Evolutionary conservation across 257 asterid species (phyloP).

Genomic region (Cruciata laevipes): DNA sequence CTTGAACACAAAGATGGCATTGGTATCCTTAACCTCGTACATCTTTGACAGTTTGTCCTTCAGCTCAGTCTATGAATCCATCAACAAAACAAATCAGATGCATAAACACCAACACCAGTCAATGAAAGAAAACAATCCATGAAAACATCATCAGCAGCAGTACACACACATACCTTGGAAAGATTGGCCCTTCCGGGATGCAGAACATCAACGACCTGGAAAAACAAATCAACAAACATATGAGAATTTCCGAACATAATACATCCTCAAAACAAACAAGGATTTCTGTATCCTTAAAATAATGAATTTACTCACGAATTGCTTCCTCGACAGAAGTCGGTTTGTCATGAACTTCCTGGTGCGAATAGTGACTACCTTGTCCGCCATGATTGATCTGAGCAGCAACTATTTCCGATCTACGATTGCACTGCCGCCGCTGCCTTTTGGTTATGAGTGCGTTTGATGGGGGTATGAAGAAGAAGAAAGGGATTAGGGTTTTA

Average conservation of each 20-base stretch:
- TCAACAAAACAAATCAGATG: not conserved
- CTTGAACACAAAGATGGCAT: slow-evolving; percentile 83
- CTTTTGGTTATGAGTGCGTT: not conserved
- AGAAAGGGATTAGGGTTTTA: slow-evolving; percentile 8
- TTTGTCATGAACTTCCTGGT: slow-evolving; percentile 32
- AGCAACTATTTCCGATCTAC: not conserved
- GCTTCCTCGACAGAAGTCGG: slow-evolving; percentile 28
- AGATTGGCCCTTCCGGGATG: slow-evolving; percentile 18
- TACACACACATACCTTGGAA: slow-evolving; percentile 5
- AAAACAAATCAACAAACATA: not conserved
- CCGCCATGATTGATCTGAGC: slow-evolving; percentile 15
- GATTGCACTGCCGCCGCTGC: not conserved
- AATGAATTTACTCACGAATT: slow-evolving; percentile 16
- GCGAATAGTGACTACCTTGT: slow-evolving; percentile 24
- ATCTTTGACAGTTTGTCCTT: slow-evolving; percentile 68
- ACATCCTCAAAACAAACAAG: no score
- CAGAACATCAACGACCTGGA: slow-evolving; percentile 15
- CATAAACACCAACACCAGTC: not conserved
- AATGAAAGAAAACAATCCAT: not conserved
- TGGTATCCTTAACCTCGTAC: slow-evolving; percentile 76
- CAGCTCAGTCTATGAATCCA: slow-evolving; percentile 58
- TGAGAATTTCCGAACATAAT: not conserved
- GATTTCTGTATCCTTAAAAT: not conserved
- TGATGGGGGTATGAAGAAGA: not conserved
- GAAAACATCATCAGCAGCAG: not conserved